Conservation (phyloP, 176 grass and related monocot species). For the Metroxylon sagu region DNA sequence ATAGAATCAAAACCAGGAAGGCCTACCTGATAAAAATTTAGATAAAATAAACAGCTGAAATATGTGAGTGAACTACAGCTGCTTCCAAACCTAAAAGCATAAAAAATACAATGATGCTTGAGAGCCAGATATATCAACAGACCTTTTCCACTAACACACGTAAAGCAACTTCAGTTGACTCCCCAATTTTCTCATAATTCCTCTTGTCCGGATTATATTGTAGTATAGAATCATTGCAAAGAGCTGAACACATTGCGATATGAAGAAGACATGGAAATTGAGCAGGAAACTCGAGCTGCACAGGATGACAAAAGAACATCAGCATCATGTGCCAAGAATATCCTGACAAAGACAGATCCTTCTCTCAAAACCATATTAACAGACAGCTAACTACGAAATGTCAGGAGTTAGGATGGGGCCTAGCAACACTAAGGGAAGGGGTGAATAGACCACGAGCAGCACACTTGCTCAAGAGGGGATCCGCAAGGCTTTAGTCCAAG, state of each 20-base stretch:
- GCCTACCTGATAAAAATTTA: slow-evolving; percentile 54
- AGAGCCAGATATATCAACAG: slow-evolving; percentile 9
- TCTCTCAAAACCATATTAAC: no score
- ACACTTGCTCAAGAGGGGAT: no score
- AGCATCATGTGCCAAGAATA: background rate
- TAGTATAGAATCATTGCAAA: slow-evolving; percentile 92
- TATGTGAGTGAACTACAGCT: background rate
- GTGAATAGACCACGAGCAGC: no score
- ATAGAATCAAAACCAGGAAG: slow-evolving; percentile 99
- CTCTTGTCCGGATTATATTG: slow-evolving; percentile 97
- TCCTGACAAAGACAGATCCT: no score
- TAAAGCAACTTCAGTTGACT: slow-evolving; percentile 97
- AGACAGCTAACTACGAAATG: no score
- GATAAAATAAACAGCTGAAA: background rate
- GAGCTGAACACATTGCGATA: slow-evolving; percentile 96
- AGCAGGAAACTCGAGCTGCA: slow-evolving; percentile 92
- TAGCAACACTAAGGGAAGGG: no score
- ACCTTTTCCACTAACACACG: slow-evolving; percentile 97
- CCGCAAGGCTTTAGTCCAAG: no score
- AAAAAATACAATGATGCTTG: no score
- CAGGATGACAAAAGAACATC: slow-evolving; percentile 29
- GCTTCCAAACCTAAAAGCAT: no score
- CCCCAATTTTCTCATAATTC: slow-evolving; percentile 95
- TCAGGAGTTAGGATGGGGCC: no score
- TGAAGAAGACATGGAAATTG: slow-evolving; percentile 94